Percentiles rank a stretch among this genome's conserved stretches.
Evolutionary conservation across 805 yeast species (phyloP).

Genomic region (Sugiyamaella marilandica): DNA sequence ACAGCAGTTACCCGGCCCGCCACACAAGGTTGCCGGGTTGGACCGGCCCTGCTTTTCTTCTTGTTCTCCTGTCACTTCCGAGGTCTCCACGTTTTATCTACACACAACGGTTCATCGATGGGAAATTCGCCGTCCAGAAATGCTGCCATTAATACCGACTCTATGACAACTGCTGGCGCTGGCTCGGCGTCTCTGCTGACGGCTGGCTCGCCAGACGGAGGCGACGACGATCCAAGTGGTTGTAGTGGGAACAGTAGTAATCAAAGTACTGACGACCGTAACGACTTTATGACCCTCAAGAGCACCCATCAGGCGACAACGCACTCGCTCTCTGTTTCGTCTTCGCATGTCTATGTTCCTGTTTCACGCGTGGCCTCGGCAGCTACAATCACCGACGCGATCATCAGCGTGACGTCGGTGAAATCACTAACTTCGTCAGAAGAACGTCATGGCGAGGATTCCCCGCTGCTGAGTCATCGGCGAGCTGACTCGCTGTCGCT

Average conservation of each 20-base stretch:
- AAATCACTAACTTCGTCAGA: neutral
- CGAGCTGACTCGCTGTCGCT: slow-evolving; percentile 4
- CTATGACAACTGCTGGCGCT: slow-evolving; percentile 27
- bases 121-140: slow-evolving; percentile 39
- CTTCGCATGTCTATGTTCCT: slow-evolving; percentile 1
- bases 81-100: neutral
- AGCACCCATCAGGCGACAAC: too few relatives aligned
- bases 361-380: neutral
- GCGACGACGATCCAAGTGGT: slow-evolving; percentile 24
- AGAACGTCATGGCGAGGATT: neutral
- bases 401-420: neutral
- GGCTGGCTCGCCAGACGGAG: slow-evolving; percentile 6
- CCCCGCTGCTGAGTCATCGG: neutral
- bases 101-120: slow-evolving; percentile 16
- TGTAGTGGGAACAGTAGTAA: slow-evolving; percentile 16
- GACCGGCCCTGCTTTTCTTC: neutral
- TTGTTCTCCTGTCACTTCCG: slow-evolving; percentile 3
- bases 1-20: neutral
- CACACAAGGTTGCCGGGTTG: neutral
- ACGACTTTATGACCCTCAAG: neutral
- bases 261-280: neutral
- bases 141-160: slow-evolving; percentile 30
- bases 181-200: slow-evolving; percentile 22
- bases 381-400: neutral
- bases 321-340: too few relatives aligned